Evolutionary conservation across 495 filamentous ascomycete species (phyloP), one percentile per base, ranked within the genome.

Genomic region (Bryoglossum gracile): DNA sequence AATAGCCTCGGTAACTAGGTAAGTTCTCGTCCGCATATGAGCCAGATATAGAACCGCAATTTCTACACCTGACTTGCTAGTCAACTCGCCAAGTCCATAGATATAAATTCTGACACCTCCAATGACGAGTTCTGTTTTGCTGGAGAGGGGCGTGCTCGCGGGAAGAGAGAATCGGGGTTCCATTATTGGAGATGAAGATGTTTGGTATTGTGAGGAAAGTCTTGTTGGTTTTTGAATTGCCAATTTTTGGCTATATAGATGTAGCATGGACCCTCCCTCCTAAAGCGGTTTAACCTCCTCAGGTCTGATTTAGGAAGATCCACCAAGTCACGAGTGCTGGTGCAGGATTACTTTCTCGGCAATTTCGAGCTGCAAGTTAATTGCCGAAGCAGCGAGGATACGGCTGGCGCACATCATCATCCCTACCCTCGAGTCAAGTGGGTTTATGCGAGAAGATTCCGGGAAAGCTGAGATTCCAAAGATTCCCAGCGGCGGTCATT

Each of bases 41-140:
- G 51, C 51, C 4, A 55, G 43, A 21, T 55, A 45, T 14, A 55
- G 23, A 13, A 55, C 51, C 2, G 18, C 51, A 9, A 55, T 26
- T 16, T 55, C 51, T 14, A 43, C 46, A 24, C 44, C 46, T 11
- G 44, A 43, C 16, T 16, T 37, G 24, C 25, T 3, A 32, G 3
- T 43, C 23, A 55, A n/a, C 30, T 55, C 51, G 1, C 50, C 51
- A 11, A 55, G 23, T 34, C 51, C 51, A 45, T 55, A 55, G 17
- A 55, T 36, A 24, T 55, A 55, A 4, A 55, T 48, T 32, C 23
- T 41, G 1, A 50, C 44, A 8, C 51, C 51, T 2, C 51, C 51
- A 43, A 55, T 55, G 0, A 43, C 46, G 0, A 50, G 18, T n/a
- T 40, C 33, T 1, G 24, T 50, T 41, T 50, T 55, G 32, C 51